Base-by-base conservation (phyloP, 306 rosid genomes). In the Bauhinia variegata region DNA sequence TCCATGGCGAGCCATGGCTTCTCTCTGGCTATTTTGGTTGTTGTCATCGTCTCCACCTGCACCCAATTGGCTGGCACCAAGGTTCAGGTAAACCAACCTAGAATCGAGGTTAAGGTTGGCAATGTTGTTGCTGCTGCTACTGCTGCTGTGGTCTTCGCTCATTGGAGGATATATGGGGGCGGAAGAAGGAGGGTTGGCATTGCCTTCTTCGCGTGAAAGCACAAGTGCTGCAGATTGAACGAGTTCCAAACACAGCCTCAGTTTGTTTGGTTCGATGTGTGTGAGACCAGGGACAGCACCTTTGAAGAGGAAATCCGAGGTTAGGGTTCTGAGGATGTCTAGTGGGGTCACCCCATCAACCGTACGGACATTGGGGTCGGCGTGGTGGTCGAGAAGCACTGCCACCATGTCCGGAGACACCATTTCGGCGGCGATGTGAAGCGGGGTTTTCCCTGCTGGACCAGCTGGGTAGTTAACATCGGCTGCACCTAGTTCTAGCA, bases 331-430 rank as follows among this genome's bases (percentile, higher is more conserved):
- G 0, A 95, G 85, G 0, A 91, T 87, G 71, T 95, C 99, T 0
- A 95, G 79, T 0, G 99, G 96, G 0, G 97, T 95, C 11, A 95
- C 82, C 1, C 90, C 96, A 0, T 88, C 95, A 0, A 95, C 81
- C 0, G 99, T 95, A 8, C 99, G 72, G 4, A 90, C 93, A 32
- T 91, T 95, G 0, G 99, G 99, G 31, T 95, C 99, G 0, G 99
- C 99, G 54, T 95, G 99, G 91, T 95, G 99, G 77, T 95, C 99
- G 0, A 95, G 97, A 0, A 95, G 81, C 0, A 95, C 99, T 0
- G 99, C 95, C 30, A 95, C 99, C 99, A 95, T 95, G 76, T 95
- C 99, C 0, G 99, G 95, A 0, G 99, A 95, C 8, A 95, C 97
- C 96, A 95, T 88, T 60, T 95, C 99, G 0, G 97, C 85, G 0